A percentile compares a stretch with the other conserved stretches of the same genome.
Evolutionary conservation across 371 early-diverging fungal species (phyloP).

Genomic region (Mucor mucedo): DNA sequence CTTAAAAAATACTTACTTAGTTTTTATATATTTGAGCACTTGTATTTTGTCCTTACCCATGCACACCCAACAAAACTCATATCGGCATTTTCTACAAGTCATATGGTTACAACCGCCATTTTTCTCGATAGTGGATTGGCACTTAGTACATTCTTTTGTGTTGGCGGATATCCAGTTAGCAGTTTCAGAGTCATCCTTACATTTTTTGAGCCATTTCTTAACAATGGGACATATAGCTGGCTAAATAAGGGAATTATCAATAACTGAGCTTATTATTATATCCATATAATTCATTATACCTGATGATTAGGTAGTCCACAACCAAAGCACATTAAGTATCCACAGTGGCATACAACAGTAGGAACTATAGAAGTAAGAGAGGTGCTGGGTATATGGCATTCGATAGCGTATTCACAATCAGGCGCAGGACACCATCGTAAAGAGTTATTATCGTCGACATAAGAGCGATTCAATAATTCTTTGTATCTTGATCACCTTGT

Average conservation of each 20-base stretch:
- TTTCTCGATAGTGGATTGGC: constrained; percentile 94
- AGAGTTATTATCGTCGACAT: constrained; percentile 81
- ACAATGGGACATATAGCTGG: constrained; percentile 87
- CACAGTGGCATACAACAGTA: constrained; percentile 84
- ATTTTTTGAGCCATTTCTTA: constrained; percentile 90
- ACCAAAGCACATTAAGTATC: constrained; percentile 88
- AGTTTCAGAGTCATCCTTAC: constrained; percentile 96
- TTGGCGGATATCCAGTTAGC: constrained; percentile 96
- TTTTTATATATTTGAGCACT: background rate
- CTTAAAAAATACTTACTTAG: background rate
- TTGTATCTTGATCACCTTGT: constrained; percentile 60
- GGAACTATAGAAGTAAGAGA: constrained; percentile 79
- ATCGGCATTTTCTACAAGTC: constrained; percentile 85
- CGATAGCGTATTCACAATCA: constrained; percentile 91
- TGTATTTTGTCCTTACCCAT: constrained; percentile 57
- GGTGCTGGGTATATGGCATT: constrained; percentile 77
- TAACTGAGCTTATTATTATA: background rate
- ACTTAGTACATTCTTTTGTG: constrained; percentile 95
- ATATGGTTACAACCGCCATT: constrained; percentile 97
- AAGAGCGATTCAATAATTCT: constrained; percentile 77
- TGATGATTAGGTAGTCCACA: constrained; percentile 88
- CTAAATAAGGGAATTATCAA: constrained; percentile 13
- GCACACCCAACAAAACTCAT: constrained; percentile 91
- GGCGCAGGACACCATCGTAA: constrained; percentile 95
- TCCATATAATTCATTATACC: constrained; percentile 15